phyloP scores from a whole-genome alignment of 2,329 filamentous ascomycete genomes.

The Fusarium duplospermum region DNA sequence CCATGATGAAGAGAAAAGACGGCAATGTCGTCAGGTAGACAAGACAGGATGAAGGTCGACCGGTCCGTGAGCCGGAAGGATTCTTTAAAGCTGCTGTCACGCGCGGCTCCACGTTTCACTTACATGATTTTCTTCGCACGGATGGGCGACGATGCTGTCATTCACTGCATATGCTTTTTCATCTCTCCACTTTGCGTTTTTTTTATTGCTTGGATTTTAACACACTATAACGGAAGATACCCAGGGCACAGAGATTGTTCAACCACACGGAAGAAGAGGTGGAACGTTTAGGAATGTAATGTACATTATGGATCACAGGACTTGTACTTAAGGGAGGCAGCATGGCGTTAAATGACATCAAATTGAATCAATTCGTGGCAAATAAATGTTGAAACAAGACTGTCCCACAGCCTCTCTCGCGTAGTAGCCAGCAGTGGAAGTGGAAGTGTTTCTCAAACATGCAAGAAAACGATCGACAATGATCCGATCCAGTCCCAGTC shows the following conservation, averaged over 20 bases:
- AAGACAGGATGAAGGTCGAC: constrained; percentile 12
- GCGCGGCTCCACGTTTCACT: constrained; percentile 27
- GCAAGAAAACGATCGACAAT: neutral
- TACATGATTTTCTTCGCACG: constrained; percentile 19
- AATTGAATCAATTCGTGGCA: neutral
- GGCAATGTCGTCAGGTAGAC: neutral
- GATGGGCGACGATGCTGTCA: constrained; percentile 4
- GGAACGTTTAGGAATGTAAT: constrained; percentile 19
- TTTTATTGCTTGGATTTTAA: neutral
- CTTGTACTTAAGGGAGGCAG: constrained; percentile 8
- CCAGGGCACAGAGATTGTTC: neutral
- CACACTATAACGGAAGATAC: neutral
- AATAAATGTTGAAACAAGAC: neutral
- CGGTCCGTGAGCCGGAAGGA: constrained; percentile 4
- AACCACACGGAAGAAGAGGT: neutral
- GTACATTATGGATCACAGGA: neutral
- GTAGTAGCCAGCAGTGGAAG: too few species aligned
- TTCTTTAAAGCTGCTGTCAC: constrained; percentile 9
- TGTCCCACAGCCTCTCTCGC: neutral
- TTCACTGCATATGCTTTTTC: neutral
- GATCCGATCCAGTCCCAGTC: neutral
- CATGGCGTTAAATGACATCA: constrained; percentile 25
- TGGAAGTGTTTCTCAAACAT: neutral
- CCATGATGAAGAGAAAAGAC: neutral
- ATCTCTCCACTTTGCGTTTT: neutral